Base-by-base conservation (phyloP, 2,329 filamentous ascomycete species). In the Trichoderma sp. region DNA sequence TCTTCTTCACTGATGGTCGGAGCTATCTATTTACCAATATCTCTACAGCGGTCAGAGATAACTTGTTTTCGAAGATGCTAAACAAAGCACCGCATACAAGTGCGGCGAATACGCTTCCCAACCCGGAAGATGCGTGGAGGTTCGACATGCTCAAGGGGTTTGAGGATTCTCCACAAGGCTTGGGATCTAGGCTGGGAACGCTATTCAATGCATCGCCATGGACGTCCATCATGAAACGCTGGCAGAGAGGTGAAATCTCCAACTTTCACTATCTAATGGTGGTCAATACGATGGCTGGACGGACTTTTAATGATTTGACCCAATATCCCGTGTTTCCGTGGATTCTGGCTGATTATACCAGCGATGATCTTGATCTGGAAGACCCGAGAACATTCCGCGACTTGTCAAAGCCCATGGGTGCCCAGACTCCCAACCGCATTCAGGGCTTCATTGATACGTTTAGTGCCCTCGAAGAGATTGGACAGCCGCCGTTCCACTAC, bases 211-310 rank as follows among this genome's bases (percentile, higher is more conserved):
- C 93, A 26, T 90, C 89, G 0, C 87, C 92, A 0, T 91, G 91
- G 78, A 94, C 94, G 72, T 92, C 94, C 11, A 90, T 93, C 10
- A 97, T 96, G 75, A 90, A 91, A 72, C 91, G 90, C 77, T 99
- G 96, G 96, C 87, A 96, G 69, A 91, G 90, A 77, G 96, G 96
- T 14, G 96, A 99, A 75, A 93, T 98, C 60, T 98, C 95, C 16
- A 99, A 99, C 78, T 99, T 99, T 75, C 94, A 98, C 79, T 99
- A 99, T 76, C 86, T 99, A 43, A 99, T 99, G 95, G 89, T 97
- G 70, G 90, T 99, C 76, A 99, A 99, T 76, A 98, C 96, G 0
- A 93, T 99, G 87, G 96, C 96, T 32, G 96, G 96, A 2, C 86
- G 96, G 64, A 98, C 96, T 0, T 99, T 99, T 82, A 99, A 99